phyloP scores from a whole-genome alignment of 2,329 filamentous ascomycete species.

The Trichoderma aggressivum region DNA sequence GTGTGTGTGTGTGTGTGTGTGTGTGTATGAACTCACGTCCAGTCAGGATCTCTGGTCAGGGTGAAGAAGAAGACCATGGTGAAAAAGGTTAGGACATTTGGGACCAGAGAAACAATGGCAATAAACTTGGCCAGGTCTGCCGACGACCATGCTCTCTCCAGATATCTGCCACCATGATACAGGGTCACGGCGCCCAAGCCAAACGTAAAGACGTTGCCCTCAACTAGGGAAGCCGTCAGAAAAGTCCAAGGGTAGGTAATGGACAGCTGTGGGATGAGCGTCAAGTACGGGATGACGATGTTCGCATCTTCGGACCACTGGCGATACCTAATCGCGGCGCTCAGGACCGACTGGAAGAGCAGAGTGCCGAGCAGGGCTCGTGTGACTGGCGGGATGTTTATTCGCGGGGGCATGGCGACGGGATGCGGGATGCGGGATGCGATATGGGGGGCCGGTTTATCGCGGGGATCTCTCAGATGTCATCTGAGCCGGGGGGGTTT shows the following conservation, averaged over 20 bases:
- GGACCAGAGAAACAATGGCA: constrained; percentile 70
- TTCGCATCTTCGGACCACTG: constrained; percentile 61
- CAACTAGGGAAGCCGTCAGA: constrained; percentile 78
- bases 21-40: constrained; percentile 57
- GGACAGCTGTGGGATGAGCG: constrained; percentile 78
- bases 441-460: not conserved
- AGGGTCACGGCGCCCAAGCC: constrained; percentile 72
- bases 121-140: constrained; percentile 90
- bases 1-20: no score
- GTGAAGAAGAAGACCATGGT: constrained; percentile 72
- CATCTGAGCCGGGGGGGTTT: constrained; percentile 13
- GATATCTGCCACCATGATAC: constrained; percentile 89
- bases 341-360: constrained; percentile 74
- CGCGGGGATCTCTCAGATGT: constrained; percentile 1
- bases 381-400: constrained; percentile 91
- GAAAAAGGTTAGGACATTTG: constrained; percentile 72
- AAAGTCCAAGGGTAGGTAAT: constrained; percentile 93
- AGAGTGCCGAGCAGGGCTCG: constrained; percentile 74
- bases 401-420: constrained; percentile 67
- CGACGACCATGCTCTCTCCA: constrained; percentile 94
- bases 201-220: constrained; percentile 88
- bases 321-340: constrained; percentile 71
- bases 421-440: constrained; percentile 18
- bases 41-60: constrained; percentile 62
- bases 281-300: constrained; percentile 80